Conservation (phyloP, 805 yeast genomes). For the Sugiyamaella valdiviana region DNA sequence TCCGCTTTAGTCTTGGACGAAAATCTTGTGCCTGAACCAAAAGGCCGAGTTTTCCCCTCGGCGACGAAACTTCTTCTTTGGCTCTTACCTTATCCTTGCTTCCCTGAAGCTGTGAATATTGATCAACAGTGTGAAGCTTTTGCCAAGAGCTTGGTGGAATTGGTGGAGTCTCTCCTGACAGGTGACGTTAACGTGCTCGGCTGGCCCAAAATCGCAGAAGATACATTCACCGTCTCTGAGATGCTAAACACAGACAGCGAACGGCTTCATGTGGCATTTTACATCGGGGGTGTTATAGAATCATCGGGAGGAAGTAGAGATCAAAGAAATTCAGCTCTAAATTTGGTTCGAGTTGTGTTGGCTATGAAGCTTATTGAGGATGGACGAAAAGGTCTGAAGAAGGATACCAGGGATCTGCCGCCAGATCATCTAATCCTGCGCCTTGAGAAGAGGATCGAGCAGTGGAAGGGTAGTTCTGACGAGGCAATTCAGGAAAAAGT, state of each 20-base stretch:
- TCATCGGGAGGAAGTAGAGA: not conserved
- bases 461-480: not conserved
- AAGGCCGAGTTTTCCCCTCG: not conserved
- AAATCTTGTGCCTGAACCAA: no score
- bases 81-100: not conserved
- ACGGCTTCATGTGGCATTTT: not conserved
- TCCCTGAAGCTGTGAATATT: not conserved
- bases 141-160: not conserved
- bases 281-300: not conserved
- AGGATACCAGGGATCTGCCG: not conserved
- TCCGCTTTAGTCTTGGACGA: no score
- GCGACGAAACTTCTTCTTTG: not conserved
- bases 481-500: not conserved
- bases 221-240: not conserved
- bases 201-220: not conserved
- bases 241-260: not conserved
- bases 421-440: not conserved
- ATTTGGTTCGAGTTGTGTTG: not conserved
- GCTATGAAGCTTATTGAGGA: not conserved
- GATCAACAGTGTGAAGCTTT: not conserved
- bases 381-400: not conserved
- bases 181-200: not conserved
- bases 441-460: not conserved
- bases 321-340: not conserved
- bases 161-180: not conserved